These are phyloP conservation scores for Beauveria brongniartii DNA, from an alignment of 2,329 filamentous ascomycete genomes.

Conservation along the genomic window DNA sequence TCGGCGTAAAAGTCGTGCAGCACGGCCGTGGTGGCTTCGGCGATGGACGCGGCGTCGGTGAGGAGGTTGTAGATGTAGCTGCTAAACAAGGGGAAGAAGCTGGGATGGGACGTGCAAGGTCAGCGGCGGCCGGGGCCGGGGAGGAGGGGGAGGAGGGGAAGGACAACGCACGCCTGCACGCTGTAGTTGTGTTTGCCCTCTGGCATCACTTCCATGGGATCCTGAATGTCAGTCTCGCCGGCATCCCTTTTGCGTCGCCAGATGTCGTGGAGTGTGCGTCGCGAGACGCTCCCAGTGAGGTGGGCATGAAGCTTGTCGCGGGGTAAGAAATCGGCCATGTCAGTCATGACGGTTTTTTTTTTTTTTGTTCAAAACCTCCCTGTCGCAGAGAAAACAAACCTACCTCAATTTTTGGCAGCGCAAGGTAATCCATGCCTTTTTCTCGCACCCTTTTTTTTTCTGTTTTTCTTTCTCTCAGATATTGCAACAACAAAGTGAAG, in stretches of 20 bases:
- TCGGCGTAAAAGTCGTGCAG: constrained; percentile 59
- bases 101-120: constrained; percentile 21
- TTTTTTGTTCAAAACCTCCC: too few relatives aligned
- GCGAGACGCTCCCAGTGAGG: constrained; percentile 69
- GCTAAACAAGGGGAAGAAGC: constrained; percentile 72
- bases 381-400: not conserved
- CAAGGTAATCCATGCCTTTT: constrained; percentile 33
- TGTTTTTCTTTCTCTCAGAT: not conserved
- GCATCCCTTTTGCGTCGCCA: constrained; percentile 54
- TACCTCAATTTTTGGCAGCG: constrained; percentile 51
- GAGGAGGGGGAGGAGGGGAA: constrained; percentile 16
- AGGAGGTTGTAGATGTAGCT: constrained; percentile 73
- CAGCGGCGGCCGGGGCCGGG: not conserved
- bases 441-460: not conserved
- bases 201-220: constrained; percentile 63
- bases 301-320: constrained; percentile 64
- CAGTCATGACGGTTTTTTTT: not conserved
- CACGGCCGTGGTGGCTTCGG: constrained; percentile 56
- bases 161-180: constrained; percentile 51
- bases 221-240: constrained; percentile 48
- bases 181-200: constrained; percentile 64
- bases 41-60: constrained; percentile 51
- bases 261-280: constrained; percentile 63
- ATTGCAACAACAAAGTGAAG: not conserved
- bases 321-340: not conserved